Evolutionary conservation across 257 asterid genomes (phyloP).

Genomic region (Ligustrum vulgare): DNA sequence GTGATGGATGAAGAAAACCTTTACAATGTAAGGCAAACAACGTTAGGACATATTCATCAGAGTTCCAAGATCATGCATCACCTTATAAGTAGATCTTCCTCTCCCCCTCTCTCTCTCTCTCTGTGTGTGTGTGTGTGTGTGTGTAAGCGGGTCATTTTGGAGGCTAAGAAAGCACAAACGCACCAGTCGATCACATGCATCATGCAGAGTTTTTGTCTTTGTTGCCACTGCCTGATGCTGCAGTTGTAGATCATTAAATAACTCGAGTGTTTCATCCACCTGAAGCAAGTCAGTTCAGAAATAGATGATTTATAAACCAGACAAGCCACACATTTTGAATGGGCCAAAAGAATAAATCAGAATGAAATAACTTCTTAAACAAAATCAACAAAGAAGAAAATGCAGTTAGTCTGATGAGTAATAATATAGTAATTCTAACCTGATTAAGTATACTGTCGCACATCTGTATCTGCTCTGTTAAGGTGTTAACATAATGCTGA

Average conservation of each 20-base stretch:
- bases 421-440: slow-evolving; percentile 37
- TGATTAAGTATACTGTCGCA: slow-evolving; percentile 90
- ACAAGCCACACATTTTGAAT: slow-evolving; percentile 16
- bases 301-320: slow-evolving; percentile 22
- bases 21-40: slow-evolving; percentile 3
- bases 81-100: not conserved
- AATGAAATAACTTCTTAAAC: not conserved
- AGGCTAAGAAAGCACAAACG: slow-evolving; percentile 27
- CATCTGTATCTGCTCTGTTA: slow-evolving; percentile 84
- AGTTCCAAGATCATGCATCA: slow-evolving; percentile 20
- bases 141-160: slow-evolving; percentile 6
- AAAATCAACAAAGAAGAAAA: slow-evolving; percentile 11
- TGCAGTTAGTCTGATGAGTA: not conserved
- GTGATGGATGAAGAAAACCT: not conserved
- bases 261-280: slow-evolving; percentile 97
- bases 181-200: slow-evolving; percentile 98
- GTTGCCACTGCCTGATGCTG: slow-evolving; percentile 99
- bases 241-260: slow-evolving; percentile 84
- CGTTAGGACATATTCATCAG: slow-evolving; percentile 1
- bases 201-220: slow-evolving; percentile 96
- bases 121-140: not conserved
- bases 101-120: no score
- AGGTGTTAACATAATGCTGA: slow-evolving; percentile 91
- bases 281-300: slow-evolving; percentile 37
- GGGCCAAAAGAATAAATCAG: slow-evolving; percentile 14